Evolutionary conservation across 441 rosid species (phyloP).

Genomic region (Cnidoscolus chayamansa): DNA sequence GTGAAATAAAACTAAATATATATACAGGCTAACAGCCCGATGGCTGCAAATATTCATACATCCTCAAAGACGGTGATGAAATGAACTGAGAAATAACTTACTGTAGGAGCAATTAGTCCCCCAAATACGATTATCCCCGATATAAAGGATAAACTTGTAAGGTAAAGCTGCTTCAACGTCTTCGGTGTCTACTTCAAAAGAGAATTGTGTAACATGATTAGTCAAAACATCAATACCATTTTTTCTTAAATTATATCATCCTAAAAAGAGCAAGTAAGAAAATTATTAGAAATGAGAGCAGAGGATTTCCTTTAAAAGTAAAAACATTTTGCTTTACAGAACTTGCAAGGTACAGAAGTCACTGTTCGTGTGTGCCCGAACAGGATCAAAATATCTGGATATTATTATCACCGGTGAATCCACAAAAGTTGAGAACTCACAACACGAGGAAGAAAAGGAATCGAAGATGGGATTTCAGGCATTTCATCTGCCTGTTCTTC

Average conservation of each 20-base stretch:
- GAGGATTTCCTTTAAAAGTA: no score
- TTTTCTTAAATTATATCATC: no score
- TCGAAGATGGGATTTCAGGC: constrained; percentile 91
- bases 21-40: not conserved
- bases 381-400: no score
- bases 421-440: constrained; percentile 32
- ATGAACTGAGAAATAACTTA: constrained; percentile 31
- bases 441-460: constrained; percentile 78
- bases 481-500: constrained; percentile 68
- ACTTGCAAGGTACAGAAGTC: no score
- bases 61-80: not conserved
- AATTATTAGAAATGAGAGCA: not conserved
- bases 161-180: constrained; percentile 77
- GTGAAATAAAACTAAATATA: not conserved
- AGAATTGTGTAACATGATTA: constrained; percentile 18
- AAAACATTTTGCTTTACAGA: no score
- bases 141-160: constrained; percentile 64
- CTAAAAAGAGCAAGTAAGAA: not conserved
- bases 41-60: not conserved
- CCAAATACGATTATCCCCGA: constrained; percentile 81
- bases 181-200: constrained; percentile 57
- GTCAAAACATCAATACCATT: constrained; percentile 5
- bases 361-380: no score
- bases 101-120: constrained; percentile 88
- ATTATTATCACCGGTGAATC: not conserved